Evolutionary conservation across 1,139 yeast genomes (phyloP), one percentile per base, ranked within the genome.

Genomic region (Diutina neorugosa): DNA sequence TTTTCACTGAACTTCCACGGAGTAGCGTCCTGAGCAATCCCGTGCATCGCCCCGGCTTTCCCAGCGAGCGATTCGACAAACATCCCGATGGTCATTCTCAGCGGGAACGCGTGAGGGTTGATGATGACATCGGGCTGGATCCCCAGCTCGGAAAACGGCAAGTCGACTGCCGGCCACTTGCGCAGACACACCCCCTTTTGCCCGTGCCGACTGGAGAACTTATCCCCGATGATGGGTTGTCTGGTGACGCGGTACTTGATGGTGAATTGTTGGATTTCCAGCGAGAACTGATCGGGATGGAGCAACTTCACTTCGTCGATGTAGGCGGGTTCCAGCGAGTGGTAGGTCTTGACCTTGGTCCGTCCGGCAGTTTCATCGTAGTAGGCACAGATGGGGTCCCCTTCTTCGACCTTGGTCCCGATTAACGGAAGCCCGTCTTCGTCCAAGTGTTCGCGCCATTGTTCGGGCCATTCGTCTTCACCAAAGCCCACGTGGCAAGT

Each of bases 31-130:
- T 93, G 98, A 2, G 98, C 95, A 65, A 90, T 84, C 63, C 99
- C 99, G 62, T 93, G 98, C 65, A 94, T 73, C 11, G 97, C 96
- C 68, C 98, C 98, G 5, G 98, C 95, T 69, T 93, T 93, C 64
- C 98, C 98, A 16, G 98, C 98, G 57, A 93, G 73, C 55, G 96
- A 86, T 71, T 93, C 99, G 52, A 93, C 98, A 73, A 93, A 93
- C 98, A 93, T 93, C 74, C 98, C 99, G 69, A 93, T 93, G 23
- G 99, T 93, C 99, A 93, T 93, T 77, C 98, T 95, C 54, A 98
- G 91, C 61, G 98, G 98, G 91, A 93, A 93, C 60, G 98, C 98
- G 68, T 93, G 98, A 3, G 98, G 98, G 67, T 93, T 93, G 64
- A 93, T 93, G 64, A 93, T 93, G 60, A 93, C 88, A 71, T 93